Base-by-base conservation (phyloP, 768 basidiomycete genomes). In the Steccherinum ochraceum region DNA sequence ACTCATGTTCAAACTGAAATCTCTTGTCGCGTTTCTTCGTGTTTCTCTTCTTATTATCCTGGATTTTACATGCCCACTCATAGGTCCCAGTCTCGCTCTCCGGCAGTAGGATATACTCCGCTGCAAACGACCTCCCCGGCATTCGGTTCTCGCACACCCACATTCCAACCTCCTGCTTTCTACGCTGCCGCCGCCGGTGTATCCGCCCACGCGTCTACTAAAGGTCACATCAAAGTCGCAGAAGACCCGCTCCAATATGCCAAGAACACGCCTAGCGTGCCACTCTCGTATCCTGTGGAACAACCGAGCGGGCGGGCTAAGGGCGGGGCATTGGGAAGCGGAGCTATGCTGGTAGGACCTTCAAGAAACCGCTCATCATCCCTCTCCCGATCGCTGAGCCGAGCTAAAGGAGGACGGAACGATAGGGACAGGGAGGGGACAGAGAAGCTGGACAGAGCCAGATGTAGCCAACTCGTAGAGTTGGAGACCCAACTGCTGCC, bases 401-500 rank as follows among this genome's bases (percentile, higher is more conserved):
- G 52, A 42, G 42, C 46, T 21, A 48, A 21, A 16, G 16, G 16
- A 7, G 30, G 39, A 35, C 47, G 11, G 49, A 46, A 42, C 7
- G 30, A 35, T 16, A 3, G 19, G 16, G 39, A 47, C 16, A 48
- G 53, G 19, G 40, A 58, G 27, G 55, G 40, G 51, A 52, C 50
- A 45, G 46, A 40, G 19, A 18, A 18, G 13, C 3, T 46, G 21
- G 58, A 58, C 2, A 45, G 48, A 12, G 58, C 59, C 27, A 69
- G 69, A 20, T 62, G 57, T 50, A 79, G 75, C 54, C 69, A 77
- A 48, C 64, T 79, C 16, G 70, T 66, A 11, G 79, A 79, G 47
- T 62, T 86, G 24, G 86, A 89, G 55, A 69, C 78, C 0, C 78
- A 84, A 23, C 70, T 89, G 3, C 64, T 89, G 30, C 86, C 86